These are phyloP conservation scores for Yarrowia deformans DNA, from an alignment of 805 yeast species.

Conservation along the genomic window DNA sequence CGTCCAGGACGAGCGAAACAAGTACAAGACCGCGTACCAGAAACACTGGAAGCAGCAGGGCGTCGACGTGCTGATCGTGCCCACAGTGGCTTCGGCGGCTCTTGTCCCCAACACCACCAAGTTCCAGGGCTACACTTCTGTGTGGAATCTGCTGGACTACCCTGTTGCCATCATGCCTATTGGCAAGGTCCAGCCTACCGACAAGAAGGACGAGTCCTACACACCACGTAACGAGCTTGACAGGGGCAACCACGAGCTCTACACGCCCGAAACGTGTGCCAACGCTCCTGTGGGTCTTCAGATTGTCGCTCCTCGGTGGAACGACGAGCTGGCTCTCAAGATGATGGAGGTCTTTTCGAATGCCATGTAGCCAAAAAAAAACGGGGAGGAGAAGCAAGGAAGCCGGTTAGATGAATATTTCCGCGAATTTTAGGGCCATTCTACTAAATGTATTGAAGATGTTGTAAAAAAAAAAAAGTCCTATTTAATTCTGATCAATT, in stretches of 20 bases:
- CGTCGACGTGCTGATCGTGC: slow-evolving; percentile 35
- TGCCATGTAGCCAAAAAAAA: neutral
- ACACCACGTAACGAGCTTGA: slow-evolving; percentile 40
- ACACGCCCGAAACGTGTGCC: slow-evolving; percentile 57
- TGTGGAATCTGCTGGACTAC: slow-evolving; percentile 44
- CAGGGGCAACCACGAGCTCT: slow-evolving; percentile 48
- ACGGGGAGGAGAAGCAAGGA: no score
- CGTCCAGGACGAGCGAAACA: slow-evolving; percentile 43
- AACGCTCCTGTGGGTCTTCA: slow-evolving; percentile 67
- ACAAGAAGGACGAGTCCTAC: slow-evolving; percentile 43
- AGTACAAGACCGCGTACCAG: slow-evolving; percentile 52
- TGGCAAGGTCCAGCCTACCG: slow-evolving; percentile 54
- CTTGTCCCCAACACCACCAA: slow-evolving; percentile 21
- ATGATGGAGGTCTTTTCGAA: slow-evolving; percentile 22
- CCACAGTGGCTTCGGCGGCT: slow-evolving; percentile 30
- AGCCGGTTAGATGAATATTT: no score
- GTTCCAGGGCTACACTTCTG: slow-evolving; percentile 40
- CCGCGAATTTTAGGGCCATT: no score
- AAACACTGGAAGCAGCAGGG: slow-evolving; percentile 54
- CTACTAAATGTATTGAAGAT: no score
- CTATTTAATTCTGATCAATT: no score
- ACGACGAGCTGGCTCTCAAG: slow-evolving; percentile 56
- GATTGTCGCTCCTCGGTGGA: slow-evolving; percentile 60
- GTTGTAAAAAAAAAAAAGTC: no score
- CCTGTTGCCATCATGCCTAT: slow-evolving; percentile 44